Evolutionary conservation across 257 asterid genomes (phyloP), one percentile per base, ranked within the genome.

Genomic region (Jacaranda mimosifolia): DNA sequence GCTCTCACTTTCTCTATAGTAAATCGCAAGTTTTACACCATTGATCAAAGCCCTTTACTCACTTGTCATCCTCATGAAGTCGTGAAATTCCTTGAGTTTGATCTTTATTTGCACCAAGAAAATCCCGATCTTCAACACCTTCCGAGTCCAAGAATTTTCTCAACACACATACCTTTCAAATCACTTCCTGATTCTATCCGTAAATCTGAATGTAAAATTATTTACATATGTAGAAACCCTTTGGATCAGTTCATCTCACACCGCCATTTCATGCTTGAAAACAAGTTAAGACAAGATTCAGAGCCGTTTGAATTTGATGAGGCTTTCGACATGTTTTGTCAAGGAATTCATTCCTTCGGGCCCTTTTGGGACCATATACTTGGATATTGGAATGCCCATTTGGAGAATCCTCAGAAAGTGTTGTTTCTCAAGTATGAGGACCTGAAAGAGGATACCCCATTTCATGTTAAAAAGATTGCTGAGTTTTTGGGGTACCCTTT

Each of bases 341-440:
- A 18, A 10, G 77, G 83, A 39, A 38, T 57, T 38, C 7, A 42
- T 12, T 53, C 78, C 10, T 73, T 21, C 4, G 78, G 83, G 0
- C 83, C 83, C 0, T 63, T 56, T 9, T 66, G 75, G 83, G 76
- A 67, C 35, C 79, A 79, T 32, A 21, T 78, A 12, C 46, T 78
- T 35, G 82, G 77, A 36, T 78, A 60, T 19, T 71, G 82, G 82
- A 36, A 63, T 0, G 77, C 43, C 1, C 38, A n/a, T 21, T 6
- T 52, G 53, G 3, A 72, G 59, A 43, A 63, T 15, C 77, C 83
- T 0, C 14, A 19, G 0, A 79, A 55, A 19, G 74, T 79, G 26
- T 52, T 79, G 68, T 52, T 21, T 40, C 45, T 78, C 21, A 78
- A 53, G 72, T 78, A 40, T 7, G 63, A 13, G 67, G 78, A 77